Percentiles rank a stretch among this genome's conserved stretches.
These are phyloP conservation scores for Chalciporus sphaerocephalus DNA, from an alignment of 768 basidiomycete species.

Conservation along the genomic window DNA sequence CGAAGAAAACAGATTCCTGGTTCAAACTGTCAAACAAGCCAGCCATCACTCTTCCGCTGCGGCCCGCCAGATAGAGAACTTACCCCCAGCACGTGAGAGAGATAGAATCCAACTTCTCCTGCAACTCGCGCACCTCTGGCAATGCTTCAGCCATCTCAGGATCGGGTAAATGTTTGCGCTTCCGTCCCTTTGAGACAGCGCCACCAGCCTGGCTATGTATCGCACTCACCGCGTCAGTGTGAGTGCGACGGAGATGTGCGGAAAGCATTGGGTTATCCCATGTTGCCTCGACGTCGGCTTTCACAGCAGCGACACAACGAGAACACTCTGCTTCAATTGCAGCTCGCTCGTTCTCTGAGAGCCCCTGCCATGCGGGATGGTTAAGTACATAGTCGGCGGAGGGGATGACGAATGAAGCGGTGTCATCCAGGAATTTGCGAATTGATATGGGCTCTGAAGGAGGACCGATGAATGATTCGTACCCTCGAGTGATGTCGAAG, in stretches of 20 bases:
- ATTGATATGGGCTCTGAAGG: constrained; percentile 54
- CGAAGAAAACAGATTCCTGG: constrained; percentile 53
- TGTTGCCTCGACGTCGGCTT: constrained; percentile 38
- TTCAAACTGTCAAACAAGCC: constrained; percentile 38
- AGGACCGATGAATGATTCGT: constrained; percentile 60
- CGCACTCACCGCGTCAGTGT: constrained; percentile 43
- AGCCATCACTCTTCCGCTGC: background rate
- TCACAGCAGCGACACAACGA: constrained; percentile 51
- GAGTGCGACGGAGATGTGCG: constrained; percentile 50
- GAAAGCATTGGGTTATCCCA: constrained; percentile 56
- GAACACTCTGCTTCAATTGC: constrained; percentile 40
- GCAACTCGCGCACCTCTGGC: constrained; percentile 45
- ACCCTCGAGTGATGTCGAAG: constrained; percentile 26
- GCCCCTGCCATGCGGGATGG: constrained; percentile 21
- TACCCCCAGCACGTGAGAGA: constrained; percentile 62
- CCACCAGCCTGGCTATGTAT: constrained; percentile 35
- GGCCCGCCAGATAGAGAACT: constrained; percentile 20
- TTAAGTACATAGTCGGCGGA: constrained; percentile 6
- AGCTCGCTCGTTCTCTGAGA: constrained; percentile 25
- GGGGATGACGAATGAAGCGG: constrained; percentile 14
- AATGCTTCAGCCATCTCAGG: constrained; percentile 29
- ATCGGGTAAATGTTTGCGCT: constrained; percentile 33
- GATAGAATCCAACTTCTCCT: constrained; percentile 47
- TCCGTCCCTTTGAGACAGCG: constrained; percentile 23
- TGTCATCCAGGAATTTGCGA: constrained; percentile 39